Evolutionary conservation across 208 protist genomes (phyloP), one percentile per base, ranked within the genome.

Genomic region (Crithidia sp.): DNA sequence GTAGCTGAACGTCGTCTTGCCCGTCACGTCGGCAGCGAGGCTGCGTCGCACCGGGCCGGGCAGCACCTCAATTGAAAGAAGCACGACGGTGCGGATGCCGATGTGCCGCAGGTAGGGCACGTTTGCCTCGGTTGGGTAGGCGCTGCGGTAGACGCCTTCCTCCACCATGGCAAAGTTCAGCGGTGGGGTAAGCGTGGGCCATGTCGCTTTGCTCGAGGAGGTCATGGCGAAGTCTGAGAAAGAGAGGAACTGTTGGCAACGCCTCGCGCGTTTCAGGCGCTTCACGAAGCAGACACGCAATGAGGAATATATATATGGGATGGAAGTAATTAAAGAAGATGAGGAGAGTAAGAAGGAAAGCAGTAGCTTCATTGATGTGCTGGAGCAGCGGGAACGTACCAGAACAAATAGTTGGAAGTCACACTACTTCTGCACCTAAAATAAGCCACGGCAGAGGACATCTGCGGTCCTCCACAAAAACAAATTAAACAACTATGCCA

Each of bases 41-140:
- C 76, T 50, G 9, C 90, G 70, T 36, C 79, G 64, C 2, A 96
- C 90, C 2, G 77, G 77, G 7, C 62, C 74, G 1, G 90, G 84
- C 37, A 98, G 81, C 28, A 77, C 49, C 68, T 98, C 94, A 49
- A 94, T 89, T 12, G 89, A 95, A 7, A 98, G 87, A 47, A 93
- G 66, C 47, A 92, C 88, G 6, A 98, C 71, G 37, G 89, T 89
- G 53, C 85, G 85, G 45, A 98, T 92, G 28, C 90, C 86, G 41
- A 93, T 90, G 60, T 90, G 79, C 14, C 71, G 82, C 3, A 98
- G 79, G 64, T 88, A 96, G 1, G 86, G 78, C 19, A 96, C 77
- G 72, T 87, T 90, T 0, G 69, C 78, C 52, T 85, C 80, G 4
- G 81, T 83, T 0, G 94, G 94, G 73, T 96, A 96, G 17, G 90